These are phyloP conservation scores for Coemansia sp. DNA, from an alignment of 192 early-diverging fungal genomes.

Conservation along the genomic window DNA sequence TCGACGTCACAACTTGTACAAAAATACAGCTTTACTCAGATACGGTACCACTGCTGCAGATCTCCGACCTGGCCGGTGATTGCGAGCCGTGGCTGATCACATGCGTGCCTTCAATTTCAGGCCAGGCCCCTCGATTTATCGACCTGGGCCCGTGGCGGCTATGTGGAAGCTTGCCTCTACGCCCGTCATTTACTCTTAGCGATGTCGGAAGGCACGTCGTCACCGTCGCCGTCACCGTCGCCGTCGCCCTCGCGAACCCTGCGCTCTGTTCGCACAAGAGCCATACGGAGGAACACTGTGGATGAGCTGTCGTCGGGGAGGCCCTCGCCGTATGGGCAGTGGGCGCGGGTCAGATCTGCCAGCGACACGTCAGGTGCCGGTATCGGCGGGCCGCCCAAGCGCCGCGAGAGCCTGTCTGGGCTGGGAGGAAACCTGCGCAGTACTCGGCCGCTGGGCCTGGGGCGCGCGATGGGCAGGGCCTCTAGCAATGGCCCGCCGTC, in stretches of 20 bases:
- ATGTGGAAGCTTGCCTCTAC: no score
- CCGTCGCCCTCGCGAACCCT: conserved; percentile 4
- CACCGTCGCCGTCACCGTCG: not conserved
- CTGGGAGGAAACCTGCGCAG: conserved; percentile 44
- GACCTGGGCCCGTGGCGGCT: no score
- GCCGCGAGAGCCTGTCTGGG: conserved; percentile 40
- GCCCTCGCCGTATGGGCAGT: conserved; percentile 7
- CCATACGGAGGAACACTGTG: not conserved
- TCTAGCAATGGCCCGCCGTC: not conserved
- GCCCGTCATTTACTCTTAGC: no score
- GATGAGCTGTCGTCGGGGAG: not conserved
- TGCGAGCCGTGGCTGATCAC: no score
- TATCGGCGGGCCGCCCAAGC: conserved; percentile 30
- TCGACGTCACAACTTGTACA: no score
- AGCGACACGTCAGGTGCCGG: conserved; percentile 5
- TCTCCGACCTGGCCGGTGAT: no score
- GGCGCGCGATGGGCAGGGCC: conserved; percentile 19
- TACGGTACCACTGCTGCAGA: no score
- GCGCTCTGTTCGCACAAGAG: not conserved
- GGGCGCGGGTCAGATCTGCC: not conserved
- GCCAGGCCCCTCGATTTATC: no score
- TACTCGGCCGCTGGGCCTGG: conserved; percentile 16
- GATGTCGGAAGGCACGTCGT: no score
- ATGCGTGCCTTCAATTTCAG: no score
- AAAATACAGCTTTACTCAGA: no score